Evolutionary conservation across 257 asterid species (phyloP).

Genomic region (Lycium barbarum): DNA sequence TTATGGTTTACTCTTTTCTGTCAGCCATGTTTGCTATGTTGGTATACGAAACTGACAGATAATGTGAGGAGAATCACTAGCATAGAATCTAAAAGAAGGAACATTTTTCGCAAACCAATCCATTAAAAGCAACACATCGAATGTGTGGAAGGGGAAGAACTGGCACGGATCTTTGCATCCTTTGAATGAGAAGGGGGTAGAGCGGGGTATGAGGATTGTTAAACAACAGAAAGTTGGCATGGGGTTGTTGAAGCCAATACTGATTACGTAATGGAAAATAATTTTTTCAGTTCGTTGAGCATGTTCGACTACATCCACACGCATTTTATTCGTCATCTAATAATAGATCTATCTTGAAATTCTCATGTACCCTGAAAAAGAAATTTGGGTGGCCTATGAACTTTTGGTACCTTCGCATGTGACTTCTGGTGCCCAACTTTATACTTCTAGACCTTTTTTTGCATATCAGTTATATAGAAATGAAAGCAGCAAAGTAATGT

Average conservation of each 20-base stretch:
- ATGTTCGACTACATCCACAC: neutral
- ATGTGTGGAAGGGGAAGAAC: neutral
- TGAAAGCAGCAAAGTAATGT: constrained; percentile 5
- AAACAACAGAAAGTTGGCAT: neutral
- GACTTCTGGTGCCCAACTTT: neutral
- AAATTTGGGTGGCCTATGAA: neutral
- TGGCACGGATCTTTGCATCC: neutral
- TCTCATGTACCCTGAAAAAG: neutral
- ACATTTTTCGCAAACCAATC: neutral
- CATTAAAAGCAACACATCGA: neutral
- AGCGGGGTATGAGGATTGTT: neutral
- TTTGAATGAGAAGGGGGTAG: constrained; percentile 10
- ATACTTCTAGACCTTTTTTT: neutral
- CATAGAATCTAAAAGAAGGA: neutral
- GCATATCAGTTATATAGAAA: neutral
- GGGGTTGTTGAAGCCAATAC: constrained; percentile 7
- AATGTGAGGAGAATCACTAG: neutral
- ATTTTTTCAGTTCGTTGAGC: neutral
- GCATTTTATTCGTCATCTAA: neutral
- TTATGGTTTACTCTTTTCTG: neutral
- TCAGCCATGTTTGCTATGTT: neutral
- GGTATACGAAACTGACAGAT: no score
- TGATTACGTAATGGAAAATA: neutral
- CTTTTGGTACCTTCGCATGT: neutral
- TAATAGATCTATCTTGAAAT: neutral